Conservation (phyloP, 2,329 filamentous ascomycete species). For the Purpureocillium lavendulum region DNA sequence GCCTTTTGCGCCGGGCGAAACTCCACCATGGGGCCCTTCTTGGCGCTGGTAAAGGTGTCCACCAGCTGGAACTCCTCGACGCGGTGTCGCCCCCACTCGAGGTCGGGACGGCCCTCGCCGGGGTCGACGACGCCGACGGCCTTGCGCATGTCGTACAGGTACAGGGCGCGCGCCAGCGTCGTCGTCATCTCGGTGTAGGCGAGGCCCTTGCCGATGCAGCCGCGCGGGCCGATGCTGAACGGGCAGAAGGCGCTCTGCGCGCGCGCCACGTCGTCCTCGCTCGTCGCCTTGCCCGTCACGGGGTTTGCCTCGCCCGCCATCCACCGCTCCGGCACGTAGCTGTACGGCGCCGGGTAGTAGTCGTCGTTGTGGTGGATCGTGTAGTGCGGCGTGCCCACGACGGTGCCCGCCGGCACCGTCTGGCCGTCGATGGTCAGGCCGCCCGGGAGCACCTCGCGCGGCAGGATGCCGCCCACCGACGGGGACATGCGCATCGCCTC, state of each 20-base stretch:
- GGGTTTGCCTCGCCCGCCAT: constrained; percentile 37
- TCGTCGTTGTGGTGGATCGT: constrained; percentile 57
- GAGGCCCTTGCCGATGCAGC: constrained; percentile 64
- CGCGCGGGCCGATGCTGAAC: constrained; percentile 60
- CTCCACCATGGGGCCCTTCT: constrained; percentile 63
- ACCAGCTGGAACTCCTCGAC: constrained; percentile 57
- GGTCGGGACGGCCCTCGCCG: constrained; percentile 39
- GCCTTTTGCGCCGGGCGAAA: constrained; percentile 31
- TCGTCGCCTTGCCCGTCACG: constrained; percentile 27
- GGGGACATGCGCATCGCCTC: constrained; percentile 57
- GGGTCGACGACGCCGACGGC: constrained; percentile 40
- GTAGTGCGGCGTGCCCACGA: constrained; percentile 60
- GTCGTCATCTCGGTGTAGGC: constrained; percentile 61
- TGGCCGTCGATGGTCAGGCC: constrained; percentile 47
- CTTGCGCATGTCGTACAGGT: constrained; percentile 50
- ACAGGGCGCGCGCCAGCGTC: constrained; percentile 53
- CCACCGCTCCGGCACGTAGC: constrained; percentile 59
- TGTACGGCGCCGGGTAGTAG: constrained; percentile 53
- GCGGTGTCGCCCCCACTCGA: constrained; percentile 47
- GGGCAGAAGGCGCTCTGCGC: constrained; percentile 67
- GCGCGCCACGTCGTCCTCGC: constrained; percentile 40
- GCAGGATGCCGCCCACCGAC: constrained; percentile 51
- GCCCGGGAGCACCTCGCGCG: constrained; percentile 49
- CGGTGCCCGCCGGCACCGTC: constrained; percentile 46
- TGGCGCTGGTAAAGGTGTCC: constrained; percentile 67